Evolutionary conservation across 75 land plant species (phyloP), one percentile per base, ranked within the genome.

Genomic region (Sequoia sempervirens): DNA sequence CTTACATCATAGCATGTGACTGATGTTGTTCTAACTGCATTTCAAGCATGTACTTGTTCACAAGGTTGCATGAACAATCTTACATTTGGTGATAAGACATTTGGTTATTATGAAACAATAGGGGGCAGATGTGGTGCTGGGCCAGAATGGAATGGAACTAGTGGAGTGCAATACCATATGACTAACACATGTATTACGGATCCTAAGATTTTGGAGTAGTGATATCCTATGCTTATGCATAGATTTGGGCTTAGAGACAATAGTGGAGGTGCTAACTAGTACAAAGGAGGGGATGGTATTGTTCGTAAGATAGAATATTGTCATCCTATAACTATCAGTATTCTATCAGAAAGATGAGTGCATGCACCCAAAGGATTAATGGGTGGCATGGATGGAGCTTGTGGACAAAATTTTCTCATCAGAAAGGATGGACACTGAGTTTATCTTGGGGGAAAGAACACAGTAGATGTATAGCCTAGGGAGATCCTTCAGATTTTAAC

Each of bases 91-190:
- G 98, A 98, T 66, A 83, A 87, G 23, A 93, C 93, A 7, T 96
- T 98, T 86, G 98, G 99, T 28, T 98, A 98, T 72, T 98, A 98
- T 86, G 99, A 98, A 81, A 98, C 99, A 11, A 98, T 96, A 84
- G 99, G 95, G 47, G 99, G 99, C 12, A 98, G 99, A 23, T 87
- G 94, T 84, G 99, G 98, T 30, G 99, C 97, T 5, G 98, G 99
- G 36, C 99, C 98, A 2, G 85, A 85, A 23, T 98, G 98, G 99
- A 80, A 91, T 82, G 98, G 99, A 2, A 93, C 98, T 0, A 94
- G 98, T 86, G 99, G 99, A 12, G 94, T 98, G 47, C 99, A 96
- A 83, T 98, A 98, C 85, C 99, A 98, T 83, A 98, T 98, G 99
- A 96, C 98, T n/a, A 98, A 98, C 75, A 98, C 98, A 12, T 88